Evolutionary conservation across 495 filamentous ascomycete genomes (phyloP).

Genomic region (Bathelium albidoporum): DNA sequence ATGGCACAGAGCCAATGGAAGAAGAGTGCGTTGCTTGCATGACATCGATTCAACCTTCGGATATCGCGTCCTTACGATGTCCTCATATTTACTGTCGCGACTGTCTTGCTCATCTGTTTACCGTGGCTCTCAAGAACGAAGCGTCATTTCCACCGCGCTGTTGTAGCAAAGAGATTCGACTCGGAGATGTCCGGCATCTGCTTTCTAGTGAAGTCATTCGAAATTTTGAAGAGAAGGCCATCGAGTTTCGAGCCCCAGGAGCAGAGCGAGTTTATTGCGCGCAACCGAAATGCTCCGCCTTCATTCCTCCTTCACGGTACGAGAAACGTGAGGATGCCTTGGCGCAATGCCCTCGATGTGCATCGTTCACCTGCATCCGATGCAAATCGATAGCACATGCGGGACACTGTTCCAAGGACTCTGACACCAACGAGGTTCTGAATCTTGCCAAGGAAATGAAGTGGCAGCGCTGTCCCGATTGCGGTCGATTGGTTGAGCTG

Average conservation of each 20-base stretch:
- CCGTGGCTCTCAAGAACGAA: slow-evolving; percentile 5
- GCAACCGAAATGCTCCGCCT: slow-evolving; percentile 7
- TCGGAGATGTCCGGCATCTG: slow-evolving; percentile 7
- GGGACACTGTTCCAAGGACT: slow-evolving; percentile 36
- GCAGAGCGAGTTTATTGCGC: slow-evolving; percentile 14
- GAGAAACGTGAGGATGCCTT: not conserved
- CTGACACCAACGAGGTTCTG: slow-evolving; percentile 27
- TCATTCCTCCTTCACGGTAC: slow-evolving; percentile 3
- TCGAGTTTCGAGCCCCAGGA: slow-evolving; percentile 7
- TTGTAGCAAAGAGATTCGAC: slow-evolving; percentile 3
- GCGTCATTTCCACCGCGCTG: slow-evolving; percentile 16
- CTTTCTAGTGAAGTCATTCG: slow-evolving; percentile 5
- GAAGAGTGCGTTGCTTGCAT: not conserved
- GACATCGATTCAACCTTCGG: not conserved
- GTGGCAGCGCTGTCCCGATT: slow-evolving; percentile 37
- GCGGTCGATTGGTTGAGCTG: slow-evolving; percentile 34
- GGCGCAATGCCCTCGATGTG: slow-evolving; percentile 7
- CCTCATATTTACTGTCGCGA: not conserved
- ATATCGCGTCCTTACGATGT: not conserved
- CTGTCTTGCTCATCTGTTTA: not conserved
- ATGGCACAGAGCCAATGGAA: not conserved
- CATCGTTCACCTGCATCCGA: slow-evolving; percentile 8
- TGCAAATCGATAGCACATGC: slow-evolving; percentile 11
- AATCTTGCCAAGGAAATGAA: slow-evolving; percentile 27
- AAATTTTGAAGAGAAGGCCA: slow-evolving; percentile 3